These are phyloP conservation scores for Tolypocladium tundrense DNA, from an alignment of 2,329 filamentous ascomycete species.

Conservation along the genomic window DNA sequence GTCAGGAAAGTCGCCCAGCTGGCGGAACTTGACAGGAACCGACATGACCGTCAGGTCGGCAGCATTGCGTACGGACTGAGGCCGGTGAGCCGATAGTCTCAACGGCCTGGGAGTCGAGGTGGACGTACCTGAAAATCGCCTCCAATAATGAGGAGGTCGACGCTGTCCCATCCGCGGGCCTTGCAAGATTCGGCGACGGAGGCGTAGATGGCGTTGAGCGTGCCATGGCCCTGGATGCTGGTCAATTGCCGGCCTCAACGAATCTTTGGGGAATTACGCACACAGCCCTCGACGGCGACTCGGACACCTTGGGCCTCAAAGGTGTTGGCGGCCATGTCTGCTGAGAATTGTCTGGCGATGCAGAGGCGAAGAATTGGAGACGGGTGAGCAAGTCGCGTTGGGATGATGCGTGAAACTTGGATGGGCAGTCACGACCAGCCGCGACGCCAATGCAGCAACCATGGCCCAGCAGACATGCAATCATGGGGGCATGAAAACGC, in stretches of 20 bases:
- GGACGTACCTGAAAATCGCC: slow-evolving; percentile 76
- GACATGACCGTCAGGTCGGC: slow-evolving; percentile 82
- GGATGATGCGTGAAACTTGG: no score
- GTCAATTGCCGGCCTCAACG: slow-evolving; percentile 9
- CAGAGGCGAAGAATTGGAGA: background rate
- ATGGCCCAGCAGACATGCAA: no score
- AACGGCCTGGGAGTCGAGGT: background rate
- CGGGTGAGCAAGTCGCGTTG: background rate
- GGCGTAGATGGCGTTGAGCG: slow-evolving; percentile 82
- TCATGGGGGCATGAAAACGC: no score
- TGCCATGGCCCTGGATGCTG: slow-evolving; percentile 69
- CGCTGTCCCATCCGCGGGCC: slow-evolving; percentile 63
- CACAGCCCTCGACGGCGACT: slow-evolving; percentile 79
- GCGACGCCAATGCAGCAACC: no score
- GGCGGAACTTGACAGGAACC: slow-evolving; percentile 77
- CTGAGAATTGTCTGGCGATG: background rate
- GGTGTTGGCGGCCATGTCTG: slow-evolving; percentile 5
- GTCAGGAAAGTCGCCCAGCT: slow-evolving; percentile 83
- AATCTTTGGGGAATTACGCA: slow-evolving; percentile 32
- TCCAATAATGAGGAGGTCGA: slow-evolving; percentile 88
- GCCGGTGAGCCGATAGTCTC: background rate
- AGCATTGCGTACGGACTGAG: slow-evolving; percentile 74
- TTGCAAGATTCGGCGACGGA: slow-evolving; percentile 60
- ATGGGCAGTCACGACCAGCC: background rate
- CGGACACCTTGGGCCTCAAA: slow-evolving; percentile 45